Base-by-base conservation (phyloP, 202 grass and related monocot species). In the Bolboschoenoplectus hybrid region DNA sequence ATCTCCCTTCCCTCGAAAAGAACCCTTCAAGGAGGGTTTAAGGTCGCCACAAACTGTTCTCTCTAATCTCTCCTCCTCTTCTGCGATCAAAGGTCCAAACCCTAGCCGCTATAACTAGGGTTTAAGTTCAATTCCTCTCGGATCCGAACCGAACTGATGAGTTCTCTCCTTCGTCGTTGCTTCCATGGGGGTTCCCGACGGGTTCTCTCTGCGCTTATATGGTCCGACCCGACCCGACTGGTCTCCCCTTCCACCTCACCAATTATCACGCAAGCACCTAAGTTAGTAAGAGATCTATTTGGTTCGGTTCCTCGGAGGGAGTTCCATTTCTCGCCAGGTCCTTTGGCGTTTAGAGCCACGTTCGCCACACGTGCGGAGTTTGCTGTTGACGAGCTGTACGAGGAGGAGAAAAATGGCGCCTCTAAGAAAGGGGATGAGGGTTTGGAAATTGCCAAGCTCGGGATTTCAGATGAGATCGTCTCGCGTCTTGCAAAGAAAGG, bases 391-490 rank as follows among this genome's bases (percentile, higher is more conserved):
- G 86, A 83, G 12, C 83, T 85, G 32, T 85, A 87, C 9, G 91
- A 91, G 9, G 89, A 90, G 39, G 89, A 85, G 52, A 85, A 85
- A 34, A 80, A 62, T 34, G 39, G 66, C 6, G 41, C 47, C 2
- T 39, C 63, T n/a, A 85, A 87, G 82, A 69, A 44, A 47, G 86
- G 81, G 74, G 89, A 85, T 17, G 82, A 92, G 32, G 95, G 90
- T 32, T 85, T 95, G 88, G 93, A 98, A 73, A 87, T 98, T 82
- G 61, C 87, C 56, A 89, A 86, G 85, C 74, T 98, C 58, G 93
- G 96, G 84, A 98, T 95, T 82, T 95, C 96, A 20, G 35, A 76
- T 1, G 89, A 83, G 62, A 98, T 98, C 84, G 88, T 94, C 9
- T 89, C 92, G 63, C 86, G 85, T 46, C 96, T 98, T 16, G 71